A percentile compares a stretch with the other conserved stretches of the same genome.
Evolutionary conservation across 2,329 filamentous ascomycete genomes (phyloP).

Genomic region (Colletotrichum sp.): DNA sequence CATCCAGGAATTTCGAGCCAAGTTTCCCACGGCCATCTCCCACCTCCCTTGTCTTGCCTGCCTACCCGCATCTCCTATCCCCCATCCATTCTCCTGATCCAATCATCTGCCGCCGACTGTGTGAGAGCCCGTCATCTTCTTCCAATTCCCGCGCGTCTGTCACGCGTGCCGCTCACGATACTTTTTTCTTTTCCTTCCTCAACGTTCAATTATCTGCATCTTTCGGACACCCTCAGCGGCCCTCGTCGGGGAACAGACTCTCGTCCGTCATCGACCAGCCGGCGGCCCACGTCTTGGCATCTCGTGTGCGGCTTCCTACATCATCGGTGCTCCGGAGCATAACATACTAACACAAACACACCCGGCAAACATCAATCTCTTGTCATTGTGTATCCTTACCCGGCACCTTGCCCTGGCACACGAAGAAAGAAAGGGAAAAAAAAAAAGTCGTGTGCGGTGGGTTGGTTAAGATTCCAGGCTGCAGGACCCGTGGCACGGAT

Average conservation of each 20-base stretch:
- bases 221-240: not conserved
- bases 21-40: not conserved
- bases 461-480: not conserved
- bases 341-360: not conserved
- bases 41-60: not conserved
- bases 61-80: not conserved
- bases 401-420: not conserved
- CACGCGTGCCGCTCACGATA: not conserved
- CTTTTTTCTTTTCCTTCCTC: not conserved
- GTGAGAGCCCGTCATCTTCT: not conserved
- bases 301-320: not conserved
- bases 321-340: not conserved
- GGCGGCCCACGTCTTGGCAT: not conserved
- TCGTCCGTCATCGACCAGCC: not conserved
- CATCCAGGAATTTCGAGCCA: not conserved
- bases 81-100: not conserved
- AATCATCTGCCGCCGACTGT: not conserved
- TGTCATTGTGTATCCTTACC: not conserved
- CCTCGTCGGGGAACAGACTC: not conserved
- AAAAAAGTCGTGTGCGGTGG: not conserved
- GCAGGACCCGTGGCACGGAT: slow-evolving; percentile 11
- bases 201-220: not conserved
- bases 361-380: not conserved
- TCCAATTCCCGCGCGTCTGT: slow-evolving; percentile 1
- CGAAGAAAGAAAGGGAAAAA: not conserved